phyloP scores from a whole-genome alignment of 2,329 filamentous ascomycete species.

The Stagonosporopsis rhizophila region DNA sequence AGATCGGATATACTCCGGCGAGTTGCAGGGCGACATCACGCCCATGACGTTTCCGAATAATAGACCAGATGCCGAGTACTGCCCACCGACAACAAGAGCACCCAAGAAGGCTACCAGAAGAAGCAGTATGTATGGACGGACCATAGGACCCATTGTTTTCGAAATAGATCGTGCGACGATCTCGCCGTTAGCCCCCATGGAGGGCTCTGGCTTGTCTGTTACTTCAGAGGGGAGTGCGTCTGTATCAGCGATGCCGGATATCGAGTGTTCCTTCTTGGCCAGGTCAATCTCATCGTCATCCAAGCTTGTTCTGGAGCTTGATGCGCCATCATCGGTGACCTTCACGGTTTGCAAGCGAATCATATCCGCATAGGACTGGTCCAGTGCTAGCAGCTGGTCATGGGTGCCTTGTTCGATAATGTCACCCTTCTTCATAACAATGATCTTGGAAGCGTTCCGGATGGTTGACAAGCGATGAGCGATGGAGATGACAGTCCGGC shows the following conservation, averaged over 20 bases:
- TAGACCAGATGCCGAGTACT: conserved; percentile 64
- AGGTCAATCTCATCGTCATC: conserved; percentile 31
- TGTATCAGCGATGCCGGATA: conserved; percentile 17
- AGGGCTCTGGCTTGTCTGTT: conserved; percentile 7
- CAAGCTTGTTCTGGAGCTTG: conserved; percentile 31
- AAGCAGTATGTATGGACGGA: conserved; percentile 55
- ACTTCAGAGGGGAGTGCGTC: conserved; percentile 5
- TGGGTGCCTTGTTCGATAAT: conserved; percentile 49
- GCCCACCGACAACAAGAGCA: conserved; percentile 62
- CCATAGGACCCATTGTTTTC: conserved; percentile 46
- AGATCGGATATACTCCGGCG: conserved; percentile 56
- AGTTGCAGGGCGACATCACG: conserved; percentile 62
- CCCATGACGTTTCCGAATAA: conserved; percentile 68
- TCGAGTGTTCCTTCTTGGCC: conserved; percentile 30
- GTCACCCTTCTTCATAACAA: conserved; percentile 49
- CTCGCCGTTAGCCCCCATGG: conserved; percentile 22
- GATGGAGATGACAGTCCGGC: conserved; percentile 49
- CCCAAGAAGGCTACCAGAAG: conserved; percentile 59
- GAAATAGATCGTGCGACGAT: conserved; percentile 37
- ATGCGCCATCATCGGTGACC: conserved; percentile 48
- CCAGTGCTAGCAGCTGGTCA: conserved; percentile 39
- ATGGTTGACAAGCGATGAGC: conserved; percentile 51
- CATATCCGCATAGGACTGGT: conserved; percentile 58
- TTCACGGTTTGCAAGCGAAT: conserved; percentile 56
- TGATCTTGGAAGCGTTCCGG: conserved; percentile 45